A percentile compares a stretch with the other conserved stretches of the same genome.
Conservation (phyloP, 768 basidiomycete species). For the Podaxis sp. region DNA sequence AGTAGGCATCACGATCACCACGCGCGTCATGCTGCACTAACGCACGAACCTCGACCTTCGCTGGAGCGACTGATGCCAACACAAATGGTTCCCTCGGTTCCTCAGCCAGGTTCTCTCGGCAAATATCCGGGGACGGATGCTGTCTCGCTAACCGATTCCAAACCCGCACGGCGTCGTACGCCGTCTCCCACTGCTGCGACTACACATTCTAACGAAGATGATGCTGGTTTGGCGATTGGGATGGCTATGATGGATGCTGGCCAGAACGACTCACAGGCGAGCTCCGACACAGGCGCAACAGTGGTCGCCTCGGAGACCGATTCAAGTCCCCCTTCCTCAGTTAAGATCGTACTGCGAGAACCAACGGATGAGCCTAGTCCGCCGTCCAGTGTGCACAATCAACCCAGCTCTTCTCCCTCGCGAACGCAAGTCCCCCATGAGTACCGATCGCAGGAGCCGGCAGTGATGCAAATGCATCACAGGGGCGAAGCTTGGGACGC, state of each 20-base stretch:
- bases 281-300: neutral
- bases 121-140: neutral
- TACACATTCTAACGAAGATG: conserved; percentile 10
- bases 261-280: conserved; percentile 12
- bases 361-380: conserved; percentile 1
- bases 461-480: neutral
- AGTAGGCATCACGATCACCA: conserved; percentile 6
- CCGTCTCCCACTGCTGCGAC: conserved; percentile 9
- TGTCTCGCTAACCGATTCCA: neutral
- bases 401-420: neutral
- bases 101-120: neutral
- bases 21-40: conserved; percentile 5
- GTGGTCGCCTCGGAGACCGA: neutral
- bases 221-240: conserved; percentile 21
- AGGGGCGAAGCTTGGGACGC: neutral
- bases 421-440: neutral
- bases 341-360: neutral
- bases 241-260: conserved; percentile 22
- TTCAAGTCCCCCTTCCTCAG: neutral
- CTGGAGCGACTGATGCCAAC: neutral
- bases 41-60: neutral
- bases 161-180: neutral
- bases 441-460: neutral
- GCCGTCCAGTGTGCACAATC: neutral
- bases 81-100: neutral